phyloP scores from a whole-genome alignment of 108 stramenopile species.

The Skeletonema grethae region DNA sequence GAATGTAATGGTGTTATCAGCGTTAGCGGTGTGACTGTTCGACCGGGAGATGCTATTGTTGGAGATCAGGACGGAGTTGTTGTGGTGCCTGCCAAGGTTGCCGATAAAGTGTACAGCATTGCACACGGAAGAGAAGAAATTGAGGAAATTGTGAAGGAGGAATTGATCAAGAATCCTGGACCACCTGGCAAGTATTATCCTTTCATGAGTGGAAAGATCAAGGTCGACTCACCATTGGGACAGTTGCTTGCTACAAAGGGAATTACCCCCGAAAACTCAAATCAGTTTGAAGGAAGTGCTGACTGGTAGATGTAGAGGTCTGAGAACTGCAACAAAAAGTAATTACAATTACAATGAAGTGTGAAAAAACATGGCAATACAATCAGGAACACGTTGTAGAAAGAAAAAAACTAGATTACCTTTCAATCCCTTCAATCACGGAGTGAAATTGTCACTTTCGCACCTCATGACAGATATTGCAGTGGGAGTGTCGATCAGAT shows the following conservation, averaged over 20 bases:
- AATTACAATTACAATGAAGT: not conserved
- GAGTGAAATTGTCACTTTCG: not conserved
- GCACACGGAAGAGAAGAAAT: constrained; percentile 89
- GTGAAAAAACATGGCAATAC: not conserved
- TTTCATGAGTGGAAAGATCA: constrained; percentile 90
- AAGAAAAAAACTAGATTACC: not conserved
- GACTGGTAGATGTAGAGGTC: constrained; percentile 65
- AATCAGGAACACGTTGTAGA: not conserved
- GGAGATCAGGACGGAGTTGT: constrained; percentile 94
- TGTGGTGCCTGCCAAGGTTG: constrained; percentile 87
- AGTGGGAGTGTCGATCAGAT: constrained; percentile 7
- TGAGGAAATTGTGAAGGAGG: constrained; percentile 92
- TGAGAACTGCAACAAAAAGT: not conserved
- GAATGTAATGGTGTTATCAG: constrained; percentile 83
- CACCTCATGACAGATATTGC: not conserved
- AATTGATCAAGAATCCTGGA: constrained; percentile 86
- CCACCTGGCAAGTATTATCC: constrained; percentile 57
- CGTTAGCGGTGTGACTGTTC: constrained; percentile 70
- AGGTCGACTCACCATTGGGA: constrained; percentile 86
- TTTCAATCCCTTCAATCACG: not conserved
- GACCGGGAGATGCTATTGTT: constrained; percentile 90
- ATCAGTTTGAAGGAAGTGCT: constrained; percentile 89
- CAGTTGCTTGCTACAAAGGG: constrained; percentile 83
- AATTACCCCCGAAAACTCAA: constrained; percentile 89
- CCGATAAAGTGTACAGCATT: constrained; percentile 85